Evolutionary conservation across 73 alveolate species (phyloP).

Genomic region (Paramecium tetraurelia): DNA sequence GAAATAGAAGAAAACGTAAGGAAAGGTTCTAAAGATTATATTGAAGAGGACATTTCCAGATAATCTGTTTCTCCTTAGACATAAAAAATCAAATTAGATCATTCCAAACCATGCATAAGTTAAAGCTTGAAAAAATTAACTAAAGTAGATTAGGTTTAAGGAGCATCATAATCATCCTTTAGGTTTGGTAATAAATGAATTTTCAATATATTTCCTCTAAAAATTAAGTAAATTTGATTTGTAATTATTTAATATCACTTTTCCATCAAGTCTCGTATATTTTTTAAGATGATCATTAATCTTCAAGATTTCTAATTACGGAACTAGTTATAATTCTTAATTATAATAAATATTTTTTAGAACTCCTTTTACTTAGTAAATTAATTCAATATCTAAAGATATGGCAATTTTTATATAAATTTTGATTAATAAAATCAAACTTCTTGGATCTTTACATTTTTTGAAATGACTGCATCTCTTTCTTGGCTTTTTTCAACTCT

Average conservation of each 20-base stretch:
- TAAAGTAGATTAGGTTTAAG: not conserved
- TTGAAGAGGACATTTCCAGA: not conserved
- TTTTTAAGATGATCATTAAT: too few species aligned
- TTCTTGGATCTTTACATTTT: not conserved
- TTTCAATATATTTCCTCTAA: not conserved
- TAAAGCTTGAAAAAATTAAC: not conserved
- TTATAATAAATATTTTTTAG: too few species aligned
- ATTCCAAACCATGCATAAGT: not conserved
- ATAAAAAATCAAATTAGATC: not conserved
- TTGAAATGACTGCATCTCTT: not conserved
- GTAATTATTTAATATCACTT: too few species aligned
- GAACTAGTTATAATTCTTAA: too few species aligned
- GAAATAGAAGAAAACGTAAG: not conserved
- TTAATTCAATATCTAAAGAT: too few species aligned
- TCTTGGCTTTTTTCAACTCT: not conserved
- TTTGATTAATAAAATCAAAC: not conserved
- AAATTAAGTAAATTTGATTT: not conserved
- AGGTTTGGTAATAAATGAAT: slow-evolving; percentile 27
- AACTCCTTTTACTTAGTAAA: too few species aligned
- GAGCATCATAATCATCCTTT: slow-evolving; percentile 1
- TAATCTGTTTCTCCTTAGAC: not conserved
- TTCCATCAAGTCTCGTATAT: too few species aligned
- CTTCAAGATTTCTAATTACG: too few species aligned
- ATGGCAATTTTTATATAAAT: not conserved
- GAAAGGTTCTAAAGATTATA: not conserved